A percentile compares a stretch with the other conserved stretches of the same genome.
Evolutionary conservation across 192 early-diverging fungal genomes (phyloP).

Genomic region (Dimargaris xerosporica): DNA sequence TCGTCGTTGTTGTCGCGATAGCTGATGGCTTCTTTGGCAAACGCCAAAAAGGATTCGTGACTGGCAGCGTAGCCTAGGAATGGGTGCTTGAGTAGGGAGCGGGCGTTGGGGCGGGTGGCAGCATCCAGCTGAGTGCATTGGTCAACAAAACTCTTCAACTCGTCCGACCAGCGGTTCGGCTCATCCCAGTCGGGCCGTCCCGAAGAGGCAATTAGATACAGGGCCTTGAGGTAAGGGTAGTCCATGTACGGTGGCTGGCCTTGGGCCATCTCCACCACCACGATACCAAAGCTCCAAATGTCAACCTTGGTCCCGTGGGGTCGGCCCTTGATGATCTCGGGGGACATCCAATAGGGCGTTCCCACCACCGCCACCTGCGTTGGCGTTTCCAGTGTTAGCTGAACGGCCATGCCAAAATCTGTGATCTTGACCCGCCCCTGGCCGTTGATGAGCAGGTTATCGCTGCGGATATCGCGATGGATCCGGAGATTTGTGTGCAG

Average conservation of each 20-base stretch:
- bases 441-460: conserved; percentile 32
- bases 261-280: conserved; percentile 31
- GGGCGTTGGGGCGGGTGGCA: not conserved
- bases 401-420: conserved; percentile 28
- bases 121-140: conserved; percentile 1
- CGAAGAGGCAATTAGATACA: conserved; percentile 27
- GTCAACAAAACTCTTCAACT: conserved; percentile 5
- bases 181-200: conserved; percentile 22
- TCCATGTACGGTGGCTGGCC: conserved; percentile 35
- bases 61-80: not conserved
- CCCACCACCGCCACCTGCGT: conserved; percentile 26
- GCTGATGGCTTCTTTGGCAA: not conserved
- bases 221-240: conserved; percentile 29
- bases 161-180: conserved; percentile 2
- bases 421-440: conserved; percentile 53
- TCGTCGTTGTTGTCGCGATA: not conserved
- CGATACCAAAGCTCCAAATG: conserved; percentile 30
- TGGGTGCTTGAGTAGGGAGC: not conserved
- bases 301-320: conserved; percentile 25
- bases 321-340: conserved; percentile 28
- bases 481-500: conserved; percentile 28
- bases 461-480: conserved; percentile 35
- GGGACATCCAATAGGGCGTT: conserved; percentile 35
- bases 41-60: not conserved
- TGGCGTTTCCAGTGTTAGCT: conserved; percentile 14